Base-by-base conservation (phyloP, 257 asterid genomes). In the Solanum clarkiae region DNA sequence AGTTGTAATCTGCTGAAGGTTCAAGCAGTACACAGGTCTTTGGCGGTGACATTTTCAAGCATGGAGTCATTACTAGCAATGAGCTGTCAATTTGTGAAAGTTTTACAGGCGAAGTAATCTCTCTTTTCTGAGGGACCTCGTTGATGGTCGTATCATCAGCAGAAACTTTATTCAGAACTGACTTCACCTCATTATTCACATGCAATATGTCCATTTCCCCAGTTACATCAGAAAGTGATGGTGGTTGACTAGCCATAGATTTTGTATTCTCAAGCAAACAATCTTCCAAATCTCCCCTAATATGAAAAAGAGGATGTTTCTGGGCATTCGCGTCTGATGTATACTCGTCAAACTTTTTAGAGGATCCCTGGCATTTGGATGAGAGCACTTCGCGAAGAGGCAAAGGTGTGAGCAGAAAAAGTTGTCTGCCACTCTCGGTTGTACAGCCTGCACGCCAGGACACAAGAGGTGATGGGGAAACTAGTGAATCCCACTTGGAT, bases 381-480 rank as follows among this genome's bases (percentile, higher is more conserved):
- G 90, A 81, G 84, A 87, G 84, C 14, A 87, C 88, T 88, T 89
- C 93, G 22, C 84, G 89, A 69, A 88, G 90, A 62, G 94, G 98
- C 86, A 95, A 82, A 84, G 99, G 99, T 57, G 99, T 97, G 86
- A 97, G 97, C 66, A 94, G 90, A 91, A 96, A 96, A 82, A 95
- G 90, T 86, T 96, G 98, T 84, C 97, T 91, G 80, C 94, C 93
- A 80, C 90, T 85, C 82, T 90, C 96, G 10, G 92, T 86, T 68
- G 90, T 88, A 92, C 93, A 89, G 88, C 91, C 95, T 47, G 93
- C 95, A 66, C 94, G 88, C 99, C 99, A 94, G 13, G 98, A 94
- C 47, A 97, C 99, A 7, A 97, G 94, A 56, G 99, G 99, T 22
- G 98, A 97, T 79, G 99, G 97, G 56, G 97, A 97, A 88, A 97